Evolutionary conservation across 2,329 filamentous ascomycete species (phyloP).

Genomic region (Fusarium sp.): DNA sequence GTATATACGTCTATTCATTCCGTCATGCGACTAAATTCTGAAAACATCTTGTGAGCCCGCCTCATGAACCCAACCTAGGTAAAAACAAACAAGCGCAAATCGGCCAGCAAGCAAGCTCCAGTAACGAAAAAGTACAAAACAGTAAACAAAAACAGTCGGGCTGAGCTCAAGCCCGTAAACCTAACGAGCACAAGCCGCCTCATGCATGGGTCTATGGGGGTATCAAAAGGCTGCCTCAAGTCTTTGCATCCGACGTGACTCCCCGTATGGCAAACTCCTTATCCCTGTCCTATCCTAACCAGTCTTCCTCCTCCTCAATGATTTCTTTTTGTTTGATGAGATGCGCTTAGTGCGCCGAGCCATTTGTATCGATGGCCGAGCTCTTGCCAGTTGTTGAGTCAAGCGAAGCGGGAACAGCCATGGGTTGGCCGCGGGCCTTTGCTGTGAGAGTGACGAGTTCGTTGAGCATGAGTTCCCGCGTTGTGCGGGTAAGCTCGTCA

Average conservation of each 20-base stretch:
- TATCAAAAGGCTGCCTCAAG: constrained; percentile 44
- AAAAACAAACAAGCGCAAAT: constrained; percentile 5
- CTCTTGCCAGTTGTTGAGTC: constrained; percentile 41
- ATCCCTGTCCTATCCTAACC: constrained; percentile 6
- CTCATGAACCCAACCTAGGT: not conserved
- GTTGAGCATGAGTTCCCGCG: constrained; percentile 78
- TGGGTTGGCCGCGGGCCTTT: constrained; percentile 55
- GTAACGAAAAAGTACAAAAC: constrained; percentile 15
- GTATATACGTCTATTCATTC: constrained; percentile 21
- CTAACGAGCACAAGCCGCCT: constrained; percentile 36
- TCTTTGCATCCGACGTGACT: constrained; percentile 39
- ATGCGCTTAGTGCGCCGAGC: constrained; percentile 54
- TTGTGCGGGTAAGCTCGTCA: constrained; percentile 73
- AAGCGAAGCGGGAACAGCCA: constrained; percentile 44
- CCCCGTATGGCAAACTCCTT: constrained; percentile 32
- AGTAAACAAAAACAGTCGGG: constrained; percentile 30
- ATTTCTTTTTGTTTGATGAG: not conserved
- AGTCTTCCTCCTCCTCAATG: not conserved
- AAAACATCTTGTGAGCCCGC: not conserved
- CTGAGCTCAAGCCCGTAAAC: constrained; percentile 25
- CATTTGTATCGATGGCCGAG: constrained; percentile 47
- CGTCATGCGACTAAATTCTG: constrained; percentile 1
- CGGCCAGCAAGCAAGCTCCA: constrained; percentile 1
- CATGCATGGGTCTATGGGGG: constrained; percentile 49
- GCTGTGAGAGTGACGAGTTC: constrained; percentile 66